These are phyloP conservation scores for Pichia eremophila DNA, from an alignment of 805 yeast genomes.

Conservation along the genomic window DNA sequence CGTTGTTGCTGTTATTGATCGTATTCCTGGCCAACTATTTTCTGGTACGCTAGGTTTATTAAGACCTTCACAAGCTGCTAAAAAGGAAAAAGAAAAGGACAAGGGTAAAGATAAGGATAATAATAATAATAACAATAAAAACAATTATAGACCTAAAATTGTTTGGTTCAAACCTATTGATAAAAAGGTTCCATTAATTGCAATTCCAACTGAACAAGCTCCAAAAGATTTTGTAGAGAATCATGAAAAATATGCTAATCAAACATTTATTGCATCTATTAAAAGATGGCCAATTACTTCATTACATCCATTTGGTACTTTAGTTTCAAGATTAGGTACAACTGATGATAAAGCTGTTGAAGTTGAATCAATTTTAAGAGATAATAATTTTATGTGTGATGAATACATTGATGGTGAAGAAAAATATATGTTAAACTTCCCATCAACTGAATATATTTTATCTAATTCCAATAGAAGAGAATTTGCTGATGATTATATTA, in stretches of 20 bases:
- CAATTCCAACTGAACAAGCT: slow-evolving; percentile 97
- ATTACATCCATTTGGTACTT: slow-evolving; percentile 93
- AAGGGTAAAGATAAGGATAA: slow-evolving; percentile 7
- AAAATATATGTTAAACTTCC: slow-evolving; percentile 29
- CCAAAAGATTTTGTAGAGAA: slow-evolving; percentile 92
- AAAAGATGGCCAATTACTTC: slow-evolving; percentile 99
- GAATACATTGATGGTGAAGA: slow-evolving; percentile 50
- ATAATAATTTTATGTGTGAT: slow-evolving; percentile 71
- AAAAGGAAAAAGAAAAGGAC: slow-evolving; percentile 41
- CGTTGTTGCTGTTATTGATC: slow-evolving; percentile 94
- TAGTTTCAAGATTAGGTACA: slow-evolving; percentile 77
- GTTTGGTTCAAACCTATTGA: slow-evolving; percentile 99
- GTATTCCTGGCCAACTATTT: slow-evolving; percentile 94
- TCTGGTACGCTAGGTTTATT: slow-evolving; percentile 89
- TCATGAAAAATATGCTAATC: slow-evolving; percentile 72
- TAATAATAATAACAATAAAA: slow-evolving; percentile 14
- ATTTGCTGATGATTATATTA: slow-evolving; percentile 49
- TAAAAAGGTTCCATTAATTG: slow-evolving; percentile 93
- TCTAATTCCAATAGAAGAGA: slow-evolving; percentile 36
- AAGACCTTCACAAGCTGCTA: slow-evolving; percentile 90
- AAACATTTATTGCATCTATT: slow-evolving; percentile 85
- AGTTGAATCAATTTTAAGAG: slow-evolving; percentile 82
- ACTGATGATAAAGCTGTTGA: slow-evolving; percentile 71
- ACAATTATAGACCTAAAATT: slow-evolving; percentile 63
- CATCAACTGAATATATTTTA: slow-evolving; percentile 28